phyloP scores from a whole-genome alignment of 2,329 filamentous ascomycete species.

The Neodidymelliopsis sp. region DNA sequence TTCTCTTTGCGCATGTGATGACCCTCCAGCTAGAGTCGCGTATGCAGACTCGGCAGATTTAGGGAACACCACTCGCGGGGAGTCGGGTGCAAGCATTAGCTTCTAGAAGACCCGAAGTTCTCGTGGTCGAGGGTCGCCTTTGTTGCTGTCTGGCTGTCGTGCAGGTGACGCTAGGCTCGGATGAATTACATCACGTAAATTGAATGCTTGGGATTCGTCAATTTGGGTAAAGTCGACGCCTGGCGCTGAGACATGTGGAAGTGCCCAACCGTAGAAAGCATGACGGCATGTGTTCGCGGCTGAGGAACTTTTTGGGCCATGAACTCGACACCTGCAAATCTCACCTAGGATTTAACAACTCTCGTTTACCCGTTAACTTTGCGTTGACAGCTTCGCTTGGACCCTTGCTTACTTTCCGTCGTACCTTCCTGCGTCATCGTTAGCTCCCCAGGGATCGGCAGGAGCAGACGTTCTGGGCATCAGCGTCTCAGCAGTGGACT shows the following conservation, averaged over 20 bases:
- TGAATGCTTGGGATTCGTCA: slow-evolving; percentile 37
- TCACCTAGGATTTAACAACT: not conserved
- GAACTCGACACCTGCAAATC: slow-evolving; percentile 4
- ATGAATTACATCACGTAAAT: slow-evolving; percentile 41
- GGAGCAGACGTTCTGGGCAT: slow-evolving; percentile 35
- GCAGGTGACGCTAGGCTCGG: slow-evolving; percentile 7
- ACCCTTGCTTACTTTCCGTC: slow-evolving; percentile 12
- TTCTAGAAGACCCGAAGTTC: slow-evolving; percentile 15
- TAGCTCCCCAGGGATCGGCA: slow-evolving; percentile 35
- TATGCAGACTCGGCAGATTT: slow-evolving; percentile 1
- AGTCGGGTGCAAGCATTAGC: slow-evolving; percentile 16
- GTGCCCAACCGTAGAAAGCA: slow-evolving; percentile 16
- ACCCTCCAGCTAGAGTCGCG: slow-evolving; percentile 2
- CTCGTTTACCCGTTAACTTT: slow-evolving; percentile 1
- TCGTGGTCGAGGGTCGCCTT: slow-evolving; percentile 6
- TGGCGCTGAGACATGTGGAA: slow-evolving; percentile 2
- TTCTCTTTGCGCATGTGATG: slow-evolving; percentile 11
- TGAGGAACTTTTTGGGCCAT: slow-evolving; percentile 20
- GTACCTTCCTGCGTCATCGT: slow-evolving; percentile 20
- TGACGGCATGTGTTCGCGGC: slow-evolving; percentile 32
- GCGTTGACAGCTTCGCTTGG: slow-evolving; percentile 26
- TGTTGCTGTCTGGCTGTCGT: slow-evolving; percentile 2
- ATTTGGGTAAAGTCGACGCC: slow-evolving; percentile 5
- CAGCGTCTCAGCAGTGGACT: slow-evolving; percentile 29
- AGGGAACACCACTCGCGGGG: slow-evolving; percentile 2